Evolutionary conservation across 768 basidiomycete species (phyloP), one percentile per base, ranked within the genome.

Genomic region (Chalciporus piperatus): DNA sequence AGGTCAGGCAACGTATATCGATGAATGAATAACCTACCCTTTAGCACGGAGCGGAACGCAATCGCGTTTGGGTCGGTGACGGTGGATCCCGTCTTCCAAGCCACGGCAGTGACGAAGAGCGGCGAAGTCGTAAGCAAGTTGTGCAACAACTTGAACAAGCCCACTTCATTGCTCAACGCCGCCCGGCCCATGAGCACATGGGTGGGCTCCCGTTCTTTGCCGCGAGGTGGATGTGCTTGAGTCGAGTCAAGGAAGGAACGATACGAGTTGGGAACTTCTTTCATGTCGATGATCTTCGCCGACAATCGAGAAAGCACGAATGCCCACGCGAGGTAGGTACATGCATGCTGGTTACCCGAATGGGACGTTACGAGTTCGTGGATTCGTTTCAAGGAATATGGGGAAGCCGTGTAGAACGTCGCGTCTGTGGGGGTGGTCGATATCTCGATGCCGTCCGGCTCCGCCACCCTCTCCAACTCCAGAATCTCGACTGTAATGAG

Each of bases 301-400:
- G 74, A 65, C n/a, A 89, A 63, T 28, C 83, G 78, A 11, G 84
- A 85, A 4, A 96, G 78, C 1, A 94, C 80, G 61, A 85, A 91
- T 0, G 92, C 77, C 95, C 95, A 98, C 0, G 84, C 85, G 6
- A 94, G 73, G 59, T 89, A 87, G 4, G 85, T 77, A 57, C 85
- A 84, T 0, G 81, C 76, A 60, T 84, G 83, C 56, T 89, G 85
- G 58, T 81, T 80, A 47, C 81, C 75, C 1, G 76, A 66, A 45
- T 87, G 76, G 1, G 79, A 74, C 4, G 75, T 76, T 32, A 92
- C 80, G 20, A 89, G 69, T 33, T 83, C 75, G 63, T 93, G 89
- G 45, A 93, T 78, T 38, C 76, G 74, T 58, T 77, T 76, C 27
- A 92, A 69, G n/a, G 79, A 77, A 8, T 76, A 72, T 0, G 87